These are phyloP conservation scores for Cyberlindnera maritima DNA, from an alignment of 805 yeast species.

Conservation along the genomic window DNA sequence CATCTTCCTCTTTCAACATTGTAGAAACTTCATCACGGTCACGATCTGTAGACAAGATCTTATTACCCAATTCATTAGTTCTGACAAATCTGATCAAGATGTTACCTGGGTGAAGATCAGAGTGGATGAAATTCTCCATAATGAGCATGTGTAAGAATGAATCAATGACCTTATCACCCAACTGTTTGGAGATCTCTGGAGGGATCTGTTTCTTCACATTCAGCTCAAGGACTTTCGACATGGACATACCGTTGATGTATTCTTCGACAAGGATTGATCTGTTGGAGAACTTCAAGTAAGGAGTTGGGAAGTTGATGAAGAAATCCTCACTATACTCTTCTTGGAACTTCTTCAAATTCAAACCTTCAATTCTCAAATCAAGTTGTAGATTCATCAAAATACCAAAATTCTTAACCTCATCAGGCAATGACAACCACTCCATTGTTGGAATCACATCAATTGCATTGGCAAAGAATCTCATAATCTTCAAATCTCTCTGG, in stretches of 20 bases:
- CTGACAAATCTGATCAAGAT: slow-evolving; percentile 73
- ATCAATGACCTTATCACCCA: slow-evolving; percentile 82
- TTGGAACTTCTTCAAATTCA: slow-evolving; percentile 70
- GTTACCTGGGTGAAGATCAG: slow-evolving; percentile 97
- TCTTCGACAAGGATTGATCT: slow-evolving; percentile 83
- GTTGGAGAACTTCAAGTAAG: slow-evolving; percentile 62
- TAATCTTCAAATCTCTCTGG: slow-evolving; percentile 76
- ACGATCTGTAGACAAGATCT: slow-evolving; percentile 23
- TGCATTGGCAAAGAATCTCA: slow-evolving; percentile 72
- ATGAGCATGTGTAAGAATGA: slow-evolving; percentile 92
- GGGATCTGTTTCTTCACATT: slow-evolving; percentile 35
- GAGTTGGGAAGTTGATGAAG: slow-evolving; percentile 79
- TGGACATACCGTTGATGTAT: slow-evolving; percentile 76
- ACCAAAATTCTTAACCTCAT: slow-evolving; percentile 87
- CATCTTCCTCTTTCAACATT: slow-evolving; percentile 18
- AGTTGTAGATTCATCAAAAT: slow-evolving; percentile 84
- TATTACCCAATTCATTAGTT: slow-evolving; percentile 33
- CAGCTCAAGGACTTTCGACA: slow-evolving; percentile 60
- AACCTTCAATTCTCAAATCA: slow-evolving; percentile 86
- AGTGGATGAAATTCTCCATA: slow-evolving; percentile 90
- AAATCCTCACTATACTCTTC: slow-evolving; percentile 55
- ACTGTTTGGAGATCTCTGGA: slow-evolving; percentile 57
- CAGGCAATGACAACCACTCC: slow-evolving; percentile 97
- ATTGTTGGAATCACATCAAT: slow-evolving; percentile 82
- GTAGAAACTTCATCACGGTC: slow-evolving; percentile 26